Evolutionary conservation across 2,329 filamentous ascomycete species (phyloP).

Genomic region (Sclerotinia trifoliorum): DNA sequence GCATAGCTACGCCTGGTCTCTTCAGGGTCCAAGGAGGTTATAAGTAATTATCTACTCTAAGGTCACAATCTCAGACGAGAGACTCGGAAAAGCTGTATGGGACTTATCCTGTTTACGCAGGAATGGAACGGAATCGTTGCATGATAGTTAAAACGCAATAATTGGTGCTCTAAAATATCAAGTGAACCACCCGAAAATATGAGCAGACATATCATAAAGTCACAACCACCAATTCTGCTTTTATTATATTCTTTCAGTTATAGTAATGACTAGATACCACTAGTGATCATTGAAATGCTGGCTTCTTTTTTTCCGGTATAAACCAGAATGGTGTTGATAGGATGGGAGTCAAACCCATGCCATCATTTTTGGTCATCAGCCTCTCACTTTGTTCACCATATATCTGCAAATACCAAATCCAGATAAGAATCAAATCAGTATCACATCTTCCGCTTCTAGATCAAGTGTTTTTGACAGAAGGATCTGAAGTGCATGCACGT

Average conservation of each 20-base stretch:
- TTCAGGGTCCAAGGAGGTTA: not conserved
- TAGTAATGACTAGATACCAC: not conserved
- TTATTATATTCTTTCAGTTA: not conserved
- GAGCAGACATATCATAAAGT: not conserved
- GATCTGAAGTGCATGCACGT: not conserved
- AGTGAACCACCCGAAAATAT: not conserved
- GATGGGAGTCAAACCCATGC: not conserved
- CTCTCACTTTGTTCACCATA: not conserved
- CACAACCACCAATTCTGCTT: not conserved
- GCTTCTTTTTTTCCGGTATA: not conserved
- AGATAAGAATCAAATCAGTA: not conserved
- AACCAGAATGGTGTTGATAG: not conserved
- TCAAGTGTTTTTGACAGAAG: not conserved
- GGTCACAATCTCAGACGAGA: not conserved
- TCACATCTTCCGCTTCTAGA: not conserved
- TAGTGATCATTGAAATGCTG: not conserved
- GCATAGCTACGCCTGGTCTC: not conserved
- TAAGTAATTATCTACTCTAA: not conserved
- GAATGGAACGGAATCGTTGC: not conserved
- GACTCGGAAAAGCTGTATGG: not conserved
- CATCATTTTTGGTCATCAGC: not conserved
- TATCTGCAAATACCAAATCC: not conserved
- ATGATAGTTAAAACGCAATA: slow-evolving; percentile 1
- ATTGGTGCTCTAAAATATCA: not conserved
- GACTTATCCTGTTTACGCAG: too few species aligned